Conservation (phyloP, 208 protist species). For the Acanthamoeba sp. region DNA sequence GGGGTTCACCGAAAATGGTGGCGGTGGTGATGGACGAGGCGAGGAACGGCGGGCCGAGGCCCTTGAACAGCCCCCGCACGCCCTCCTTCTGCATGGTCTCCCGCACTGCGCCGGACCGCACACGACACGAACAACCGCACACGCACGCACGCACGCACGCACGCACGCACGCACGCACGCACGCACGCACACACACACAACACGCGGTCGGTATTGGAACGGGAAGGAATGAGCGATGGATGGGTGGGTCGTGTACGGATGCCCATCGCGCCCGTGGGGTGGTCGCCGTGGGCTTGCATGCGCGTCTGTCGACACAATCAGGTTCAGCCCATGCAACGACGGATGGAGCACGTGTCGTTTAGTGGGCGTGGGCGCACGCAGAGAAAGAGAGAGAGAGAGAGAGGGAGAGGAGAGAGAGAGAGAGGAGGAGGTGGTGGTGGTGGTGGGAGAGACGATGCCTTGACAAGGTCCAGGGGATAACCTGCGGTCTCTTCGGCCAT, state of each 20-base stretch:
- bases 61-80: conserved; percentile 38
- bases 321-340: neutral
- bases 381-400: neutral
- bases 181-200: neutral
- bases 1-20: conserved; percentile 55
- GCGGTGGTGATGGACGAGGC: conserved; percentile 45
- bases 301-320: neutral
- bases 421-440: too few species aligned
- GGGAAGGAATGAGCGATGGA: neutral
- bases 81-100: conserved; percentile 22
- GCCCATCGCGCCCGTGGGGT: conserved; percentile 24
- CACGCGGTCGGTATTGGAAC: neutral
- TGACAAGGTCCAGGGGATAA: conserved; percentile 7
- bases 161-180: too few species aligned
- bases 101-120: neutral
- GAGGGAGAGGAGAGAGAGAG: neutral
- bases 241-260: neutral
- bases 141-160: too few species aligned
- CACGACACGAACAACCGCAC: too few species aligned
- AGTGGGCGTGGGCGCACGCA: too few species aligned
- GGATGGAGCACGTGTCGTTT: too few species aligned
- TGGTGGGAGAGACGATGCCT: neutral
- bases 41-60: conserved; percentile 9
- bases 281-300: conserved; percentile 17
- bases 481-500: conserved; percentile 29